These are phyloP conservation scores for Cyberlindnera mrakii DNA, from an alignment of 805 yeast species.

Conservation along the genomic window DNA sequence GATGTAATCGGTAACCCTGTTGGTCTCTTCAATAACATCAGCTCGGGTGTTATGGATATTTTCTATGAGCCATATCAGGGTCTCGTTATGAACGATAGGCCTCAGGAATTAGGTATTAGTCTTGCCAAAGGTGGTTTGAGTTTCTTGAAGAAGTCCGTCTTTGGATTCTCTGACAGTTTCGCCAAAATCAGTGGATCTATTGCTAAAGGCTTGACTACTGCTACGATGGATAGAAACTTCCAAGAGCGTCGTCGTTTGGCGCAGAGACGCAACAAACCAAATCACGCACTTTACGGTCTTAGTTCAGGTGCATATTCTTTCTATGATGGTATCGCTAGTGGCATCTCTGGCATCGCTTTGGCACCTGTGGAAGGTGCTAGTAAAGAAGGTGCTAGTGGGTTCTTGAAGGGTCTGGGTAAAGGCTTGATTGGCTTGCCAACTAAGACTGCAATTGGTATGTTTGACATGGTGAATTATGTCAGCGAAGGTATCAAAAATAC, in stretches of 20 bases:
- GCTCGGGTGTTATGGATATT: constrained; percentile 93
- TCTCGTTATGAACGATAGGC: constrained; percentile 86
- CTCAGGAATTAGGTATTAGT: constrained; percentile 93
- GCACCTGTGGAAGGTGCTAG: constrained; percentile 89
- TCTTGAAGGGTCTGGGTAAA: constrained; percentile 87
- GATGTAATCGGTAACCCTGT: constrained; percentile 97
- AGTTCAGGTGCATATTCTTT: constrained; percentile 85
- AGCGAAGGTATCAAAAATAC: constrained; percentile 93
- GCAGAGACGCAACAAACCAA: constrained; percentile 72
- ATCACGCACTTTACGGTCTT: constrained; percentile 80
- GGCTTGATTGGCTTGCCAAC: constrained; percentile 96
- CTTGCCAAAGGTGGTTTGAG: constrained; percentile 94
- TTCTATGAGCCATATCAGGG: constrained; percentile 98
- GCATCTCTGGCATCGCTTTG: constrained; percentile 81
- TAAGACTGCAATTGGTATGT: constrained; percentile 90
- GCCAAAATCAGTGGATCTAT: constrained; percentile 90
- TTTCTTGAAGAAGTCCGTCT: constrained; percentile 89
- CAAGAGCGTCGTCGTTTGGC: constrained; percentile 76
- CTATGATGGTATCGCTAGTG: constrained; percentile 80
- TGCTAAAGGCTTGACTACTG: constrained; percentile 89
- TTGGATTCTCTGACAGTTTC: constrained; percentile 90
- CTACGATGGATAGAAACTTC: constrained; percentile 78
- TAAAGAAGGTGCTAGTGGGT: constrained; percentile 87
- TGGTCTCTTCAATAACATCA: constrained; percentile 85
- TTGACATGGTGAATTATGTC: constrained; percentile 87